A percentile compares a stretch with the other conserved stretches of the same genome.
Evolutionary conservation across 2,329 filamentous ascomycete species (phyloP).

Genomic region (Pseudogymnoascus sp.): DNA sequence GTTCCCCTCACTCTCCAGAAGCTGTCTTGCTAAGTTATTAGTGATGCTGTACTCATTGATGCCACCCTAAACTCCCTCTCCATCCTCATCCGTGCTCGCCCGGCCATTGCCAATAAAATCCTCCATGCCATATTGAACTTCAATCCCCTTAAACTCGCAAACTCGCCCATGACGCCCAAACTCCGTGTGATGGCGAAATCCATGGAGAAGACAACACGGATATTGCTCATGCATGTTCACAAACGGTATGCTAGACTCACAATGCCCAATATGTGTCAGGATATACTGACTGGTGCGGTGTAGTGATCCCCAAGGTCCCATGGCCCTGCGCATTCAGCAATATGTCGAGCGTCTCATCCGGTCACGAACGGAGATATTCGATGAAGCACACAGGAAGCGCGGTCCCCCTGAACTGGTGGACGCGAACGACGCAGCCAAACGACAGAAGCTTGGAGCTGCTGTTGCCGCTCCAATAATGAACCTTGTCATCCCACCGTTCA

Average conservation of each 20-base stretch:
- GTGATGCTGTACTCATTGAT: constrained; percentile 82
- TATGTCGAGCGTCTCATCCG: constrained; percentile 79
- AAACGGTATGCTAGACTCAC: constrained; percentile 54
- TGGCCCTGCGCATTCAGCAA: constrained; percentile 74
- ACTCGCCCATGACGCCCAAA: constrained; percentile 68
- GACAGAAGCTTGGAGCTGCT: constrained; percentile 61
- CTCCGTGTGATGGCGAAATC: constrained; percentile 79
- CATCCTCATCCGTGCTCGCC: constrained; percentile 73
- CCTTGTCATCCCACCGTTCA: constrained; percentile 61
- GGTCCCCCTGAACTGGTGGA: constrained; percentile 64
- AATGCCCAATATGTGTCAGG: not conserved
- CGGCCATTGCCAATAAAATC: constrained; percentile 77
- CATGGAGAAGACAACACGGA: constrained; percentile 87
- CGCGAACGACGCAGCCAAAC: constrained; percentile 69
- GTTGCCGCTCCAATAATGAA: constrained; percentile 32
- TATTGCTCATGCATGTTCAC: constrained; percentile 74
- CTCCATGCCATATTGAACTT: constrained; percentile 80
- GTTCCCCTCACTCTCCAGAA: constrained; percentile 27
- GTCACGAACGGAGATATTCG: constrained; percentile 69
- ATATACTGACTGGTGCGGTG: constrained; percentile 21
- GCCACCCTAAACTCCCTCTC: constrained; percentile 86
- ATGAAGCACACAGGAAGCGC: constrained; percentile 74
- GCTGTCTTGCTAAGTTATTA: constrained; percentile 40
- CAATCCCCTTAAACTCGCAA: constrained; percentile 79
- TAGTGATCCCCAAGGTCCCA: constrained; percentile 74